A percentile compares a stretch with the other conserved stretches of the same genome.
Evolutionary conservation across 805 yeast genomes (phyloP).

Genomic region (Jamesozyma lodderae): DNA sequence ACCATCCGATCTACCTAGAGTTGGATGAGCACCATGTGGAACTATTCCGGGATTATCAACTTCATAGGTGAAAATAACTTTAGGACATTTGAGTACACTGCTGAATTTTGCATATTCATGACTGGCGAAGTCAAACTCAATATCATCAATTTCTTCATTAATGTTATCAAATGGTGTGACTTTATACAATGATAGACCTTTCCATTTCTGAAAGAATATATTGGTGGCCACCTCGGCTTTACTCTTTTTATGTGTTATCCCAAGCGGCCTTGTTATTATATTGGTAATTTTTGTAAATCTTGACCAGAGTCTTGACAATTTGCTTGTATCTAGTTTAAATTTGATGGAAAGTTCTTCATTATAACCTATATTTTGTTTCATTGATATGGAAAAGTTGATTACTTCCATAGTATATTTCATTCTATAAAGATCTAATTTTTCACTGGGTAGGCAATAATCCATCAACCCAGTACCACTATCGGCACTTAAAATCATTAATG

Average conservation of each 20-base stretch:
- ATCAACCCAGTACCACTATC: conserved; percentile 44
- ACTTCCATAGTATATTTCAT: conserved; percentile 37
- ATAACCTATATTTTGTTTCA: conserved; percentile 67
- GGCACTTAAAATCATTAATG: conserved; percentile 56
- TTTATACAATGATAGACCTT: conserved; percentile 62
- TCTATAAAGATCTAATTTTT: conserved; percentile 50
- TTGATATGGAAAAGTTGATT: conserved; percentile 45
- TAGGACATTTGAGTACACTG: conserved; percentile 53
- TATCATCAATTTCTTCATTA: conserved; percentile 27
- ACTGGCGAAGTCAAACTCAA: conserved; percentile 27
- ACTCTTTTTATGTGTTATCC: conserved; percentile 2
- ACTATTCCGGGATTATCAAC: conserved; percentile 67
- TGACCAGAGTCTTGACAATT: conserved; percentile 19
- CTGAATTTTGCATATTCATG: conserved; percentile 81
- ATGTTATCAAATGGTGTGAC: conserved; percentile 32
- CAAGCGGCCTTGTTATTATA: conserved; percentile 6
- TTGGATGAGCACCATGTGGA: conserved; percentile 32
- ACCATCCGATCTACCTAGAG: conserved; percentile 31
- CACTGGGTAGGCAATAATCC: conserved; percentile 45
- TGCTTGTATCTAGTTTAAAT: conserved; percentile 13
- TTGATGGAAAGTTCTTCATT: conserved; percentile 30
- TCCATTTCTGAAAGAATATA: conserved; percentile 44
- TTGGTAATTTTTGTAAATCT: conserved; percentile 11
- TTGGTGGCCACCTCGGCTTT: conserved; percentile 7
- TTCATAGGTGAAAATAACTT: conserved; percentile 47